Percentiles rank a stretch among this genome's conserved stretches.
These are phyloP conservation scores for Fusarium sp. DNA, from an alignment of 2,329 filamentous ascomycete species.

Conservation along the genomic window DNA sequence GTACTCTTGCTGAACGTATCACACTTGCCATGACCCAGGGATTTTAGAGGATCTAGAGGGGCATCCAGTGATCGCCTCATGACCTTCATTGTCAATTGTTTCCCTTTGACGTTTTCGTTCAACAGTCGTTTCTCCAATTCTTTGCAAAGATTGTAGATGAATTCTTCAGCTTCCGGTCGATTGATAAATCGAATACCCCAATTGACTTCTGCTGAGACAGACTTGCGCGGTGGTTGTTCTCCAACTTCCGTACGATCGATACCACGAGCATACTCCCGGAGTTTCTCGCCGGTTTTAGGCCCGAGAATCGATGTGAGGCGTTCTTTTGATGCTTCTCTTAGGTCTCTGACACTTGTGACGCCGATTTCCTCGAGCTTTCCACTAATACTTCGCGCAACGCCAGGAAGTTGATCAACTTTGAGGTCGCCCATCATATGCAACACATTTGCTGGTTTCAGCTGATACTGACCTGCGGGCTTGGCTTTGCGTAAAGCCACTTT, in stretches of 20 bases:
- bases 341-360: conserved; percentile 84
- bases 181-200: conserved; percentile 97
- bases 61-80: conserved; percentile 90
- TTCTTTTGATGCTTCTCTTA: conserved; percentile 82
- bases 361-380: conserved; percentile 90
- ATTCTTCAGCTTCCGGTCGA: conserved; percentile 93
- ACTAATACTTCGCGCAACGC: conserved; percentile 91
- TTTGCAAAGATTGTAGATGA: conserved; percentile 84
- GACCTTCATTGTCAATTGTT: conserved; percentile 91
- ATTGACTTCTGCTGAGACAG: conserved; percentile 96
- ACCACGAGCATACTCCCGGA: conserved; percentile 91
- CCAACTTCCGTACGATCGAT: conserved; percentile 90
- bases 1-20: conserved; percentile 93
- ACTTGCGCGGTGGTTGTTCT: conserved; percentile 87
- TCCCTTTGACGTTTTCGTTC: conserved; percentile 88
- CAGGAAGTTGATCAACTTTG: conserved; percentile 84
- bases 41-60: conserved; percentile 90
- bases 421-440: conserved; percentile 82
- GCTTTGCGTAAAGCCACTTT: conserved; percentile 92
- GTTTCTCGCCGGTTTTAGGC: conserved; percentile 90
- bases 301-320: conserved; percentile 80
- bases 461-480: conserved; percentile 93
- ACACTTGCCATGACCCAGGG: conserved; percentile 94
- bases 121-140: conserved; percentile 85
- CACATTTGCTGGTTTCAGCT: conserved; percentile 85